Conservation (phyloP, 1,139 yeast species). For the Pichia sp. region DNA sequence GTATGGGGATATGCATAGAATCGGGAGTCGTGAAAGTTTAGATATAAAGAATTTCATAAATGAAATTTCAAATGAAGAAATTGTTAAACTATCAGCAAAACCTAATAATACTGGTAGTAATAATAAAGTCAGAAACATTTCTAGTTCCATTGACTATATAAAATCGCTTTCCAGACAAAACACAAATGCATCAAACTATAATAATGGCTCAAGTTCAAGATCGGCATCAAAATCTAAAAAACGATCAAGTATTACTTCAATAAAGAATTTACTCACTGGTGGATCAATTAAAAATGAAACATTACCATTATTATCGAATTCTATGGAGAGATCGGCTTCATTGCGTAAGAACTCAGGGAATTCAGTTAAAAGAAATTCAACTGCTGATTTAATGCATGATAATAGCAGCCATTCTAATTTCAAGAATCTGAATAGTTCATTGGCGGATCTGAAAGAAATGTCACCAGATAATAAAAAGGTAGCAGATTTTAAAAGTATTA, state of each 20-base stretch:
- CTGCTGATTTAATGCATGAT: constrained; percentile 15
- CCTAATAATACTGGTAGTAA: constrained; percentile 21
- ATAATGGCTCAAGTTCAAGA: neutral
- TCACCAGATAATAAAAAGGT: constrained; percentile 14
- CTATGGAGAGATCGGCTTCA: constrained; percentile 14
- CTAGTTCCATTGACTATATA: constrained; percentile 53
- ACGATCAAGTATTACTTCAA: constrained; percentile 37
- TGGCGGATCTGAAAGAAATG: constrained; percentile 16
- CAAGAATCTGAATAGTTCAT: constrained; percentile 3
- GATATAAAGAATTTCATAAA: constrained; percentile 25
- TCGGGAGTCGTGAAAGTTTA: constrained; percentile 5
- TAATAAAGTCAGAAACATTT: constrained; percentile 30
- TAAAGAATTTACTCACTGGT: constrained; percentile 42
- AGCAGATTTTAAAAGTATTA: neutral
- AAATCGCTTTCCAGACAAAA: constrained; percentile 41
- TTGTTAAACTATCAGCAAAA: constrained; percentile 32
- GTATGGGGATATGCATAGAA: constrained; percentile 7
- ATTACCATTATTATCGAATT: neutral
- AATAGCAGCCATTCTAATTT: neutral
- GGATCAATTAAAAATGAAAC: constrained; percentile 20
- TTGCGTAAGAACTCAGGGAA: constrained; percentile 6
- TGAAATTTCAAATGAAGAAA: constrained; percentile 28
- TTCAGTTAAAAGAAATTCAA: constrained; percentile 9
- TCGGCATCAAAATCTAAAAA: constrained; percentile 21
- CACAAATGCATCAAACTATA: constrained; percentile 26